A percentile compares a stretch with the other conserved stretches of the same genome.
phyloP scores from a whole-genome alignment of 495 filamentous ascomycete species.

The Podospora comata region DNA sequence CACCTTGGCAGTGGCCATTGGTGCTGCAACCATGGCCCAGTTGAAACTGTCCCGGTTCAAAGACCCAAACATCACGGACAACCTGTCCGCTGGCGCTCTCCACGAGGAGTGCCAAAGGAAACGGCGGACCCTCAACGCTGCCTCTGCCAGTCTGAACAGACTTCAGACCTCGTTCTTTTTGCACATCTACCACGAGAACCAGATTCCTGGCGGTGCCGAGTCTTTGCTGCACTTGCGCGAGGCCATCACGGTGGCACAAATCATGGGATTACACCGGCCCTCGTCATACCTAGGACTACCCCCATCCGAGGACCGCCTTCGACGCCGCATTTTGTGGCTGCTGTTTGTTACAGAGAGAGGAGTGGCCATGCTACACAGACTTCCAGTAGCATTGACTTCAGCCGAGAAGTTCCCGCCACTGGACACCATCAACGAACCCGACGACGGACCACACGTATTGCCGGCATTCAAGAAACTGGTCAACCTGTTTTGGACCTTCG shows the following conservation, averaged over 20 bases:
- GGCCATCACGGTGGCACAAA: conserved; percentile 46
- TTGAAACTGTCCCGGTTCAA: conserved; percentile 38
- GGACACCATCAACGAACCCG: conserved; percentile 20
- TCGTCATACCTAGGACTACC: conserved; percentile 34
- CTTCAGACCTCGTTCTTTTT: conserved; percentile 45
- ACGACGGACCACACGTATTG: conserved; percentile 37
- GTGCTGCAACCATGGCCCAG: conserved; percentile 46
- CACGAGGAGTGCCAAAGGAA: conserved; percentile 26
- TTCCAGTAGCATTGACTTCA: conserved; percentile 40
- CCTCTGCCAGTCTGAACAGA: conserved; percentile 26
- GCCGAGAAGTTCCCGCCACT: conserved; percentile 34
- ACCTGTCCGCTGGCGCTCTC: conserved; percentile 25
- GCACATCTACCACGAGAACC: conserved; percentile 48
- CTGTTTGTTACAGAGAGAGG: conserved; percentile 49
- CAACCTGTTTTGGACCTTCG: conserved; percentile 43
- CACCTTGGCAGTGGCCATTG: conserved; percentile 42
- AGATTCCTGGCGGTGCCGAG: conserved; percentile 38
- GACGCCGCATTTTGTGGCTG: conserved; percentile 44
- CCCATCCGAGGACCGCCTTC: conserved; percentile 35
- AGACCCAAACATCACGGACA: conserved; percentile 26
- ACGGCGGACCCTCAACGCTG: conserved; percentile 16
- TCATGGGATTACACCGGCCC: conserved; percentile 43
- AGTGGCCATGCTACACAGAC: conserved; percentile 45
- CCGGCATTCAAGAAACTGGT: conserved; percentile 46
- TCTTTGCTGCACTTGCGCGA: conserved; percentile 45